Evolutionary conservation across 768 basidiomycete species (phyloP), one percentile per base, ranked within the genome.

Genomic region (Amyloporia xantha): DNA sequence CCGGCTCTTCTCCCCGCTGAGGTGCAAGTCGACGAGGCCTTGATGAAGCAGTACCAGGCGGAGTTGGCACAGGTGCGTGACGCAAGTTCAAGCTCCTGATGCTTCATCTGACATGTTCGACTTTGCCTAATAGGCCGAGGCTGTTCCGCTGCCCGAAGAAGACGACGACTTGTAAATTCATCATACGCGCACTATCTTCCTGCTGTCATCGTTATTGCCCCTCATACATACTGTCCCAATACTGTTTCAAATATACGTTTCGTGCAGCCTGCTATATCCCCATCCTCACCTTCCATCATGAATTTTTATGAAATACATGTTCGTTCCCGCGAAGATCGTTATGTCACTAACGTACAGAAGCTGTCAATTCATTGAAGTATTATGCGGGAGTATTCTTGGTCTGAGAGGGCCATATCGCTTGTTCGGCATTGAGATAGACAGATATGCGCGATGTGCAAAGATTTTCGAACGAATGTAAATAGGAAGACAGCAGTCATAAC

Each of bases 71-170:
- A 69, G 70, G 89, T 87, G 59, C 53, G 72, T 65, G 41, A 27
- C n/a, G n/a, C n/a, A n/a, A n/a, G n/a, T n/a, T n/a, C n/a, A n/a
- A n/a, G 37, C 41, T 23, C 40, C 15, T 23, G 21, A 26, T 10
- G 25, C 35, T 44, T 37, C 50, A 59, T 40, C 51, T 19, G n/a
- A n/a, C n/a, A n/a, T n/a, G n/a, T 38, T 17, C 24, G 27, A 28
- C 11, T 24, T 48, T 51, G 43, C 7, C 12, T n/a, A n/a, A n/a
- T 47, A 91, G 84, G 95, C 95, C 51, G 92, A 89, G 62, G 74
- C 76, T 54, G 86, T 93, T 54, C 96, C 96, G 62, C 88, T 99
- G 54, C 96, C 96, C 46, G 96, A 98, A 70, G 96, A 99, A 69
- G 96, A 94, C 44, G 92, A 95, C 49, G 87, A 91, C 41, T 45